Evolutionary conservation across 2,329 filamentous ascomycete species (phyloP).

Genomic region (Trichocomaceae sp.): DNA sequence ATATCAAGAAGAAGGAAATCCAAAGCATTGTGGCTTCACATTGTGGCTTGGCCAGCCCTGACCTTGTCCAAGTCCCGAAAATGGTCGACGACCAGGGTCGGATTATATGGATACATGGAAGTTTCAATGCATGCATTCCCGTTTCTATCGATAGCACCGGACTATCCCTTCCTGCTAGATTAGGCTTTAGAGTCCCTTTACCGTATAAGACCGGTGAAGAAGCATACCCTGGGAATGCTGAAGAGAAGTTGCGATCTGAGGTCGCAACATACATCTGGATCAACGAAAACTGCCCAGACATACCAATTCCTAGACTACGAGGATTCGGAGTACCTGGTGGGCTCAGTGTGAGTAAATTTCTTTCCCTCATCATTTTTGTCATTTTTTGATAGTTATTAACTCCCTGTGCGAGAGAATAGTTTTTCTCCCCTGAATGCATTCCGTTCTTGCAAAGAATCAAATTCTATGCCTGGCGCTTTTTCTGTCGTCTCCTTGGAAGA

Average conservation of each 20-base stretch:
- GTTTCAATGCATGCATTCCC: constrained; percentile 25
- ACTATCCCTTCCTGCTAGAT: constrained; percentile 1
- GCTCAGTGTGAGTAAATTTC: constrained; percentile 17
- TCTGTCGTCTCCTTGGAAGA: neutral
- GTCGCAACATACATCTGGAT: constrained; percentile 25
- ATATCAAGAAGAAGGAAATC: neutral
- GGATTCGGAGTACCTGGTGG: constrained; percentile 24
- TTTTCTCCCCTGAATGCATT: neutral
- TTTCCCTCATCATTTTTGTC: neutral
- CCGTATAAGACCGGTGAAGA: constrained; percentile 22
- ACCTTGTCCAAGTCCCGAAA: neutral
- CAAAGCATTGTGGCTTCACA: neutral
- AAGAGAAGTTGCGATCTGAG: constrained; percentile 26
- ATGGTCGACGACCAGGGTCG: neutral
- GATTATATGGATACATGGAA: constrained; percentile 19
- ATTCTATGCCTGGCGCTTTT: neutral
- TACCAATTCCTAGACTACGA: constrained; percentile 22
- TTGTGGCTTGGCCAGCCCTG: neutral
- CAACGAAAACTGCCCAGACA: constrained; percentile 19
- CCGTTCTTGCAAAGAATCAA: neutral
- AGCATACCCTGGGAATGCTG: constrained; percentile 19
- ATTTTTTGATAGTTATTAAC: neutral
- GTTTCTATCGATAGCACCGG: constrained; percentile 13
- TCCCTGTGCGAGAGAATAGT: too few relatives aligned
- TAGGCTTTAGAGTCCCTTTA: constrained; percentile 20